Conservation (phyloP, 2,329 filamentous ascomycete genomes). For the Phaeophleospora eucalypticola region DNA sequence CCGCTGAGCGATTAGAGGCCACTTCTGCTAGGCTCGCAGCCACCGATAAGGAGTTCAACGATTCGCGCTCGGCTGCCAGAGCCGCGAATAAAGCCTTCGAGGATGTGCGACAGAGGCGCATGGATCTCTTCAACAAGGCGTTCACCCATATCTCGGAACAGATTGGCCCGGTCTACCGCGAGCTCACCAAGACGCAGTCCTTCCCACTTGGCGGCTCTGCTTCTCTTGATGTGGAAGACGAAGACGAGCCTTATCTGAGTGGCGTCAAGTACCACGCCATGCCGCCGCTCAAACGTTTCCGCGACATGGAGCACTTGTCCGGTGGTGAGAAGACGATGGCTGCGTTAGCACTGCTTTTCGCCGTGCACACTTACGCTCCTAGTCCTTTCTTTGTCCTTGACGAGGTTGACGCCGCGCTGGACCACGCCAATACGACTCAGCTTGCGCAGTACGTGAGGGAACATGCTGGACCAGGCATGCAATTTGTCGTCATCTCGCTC, state of each 20-base stretch:
- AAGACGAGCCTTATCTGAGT: conserved; percentile 90
- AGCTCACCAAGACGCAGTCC: conserved; percentile 83
- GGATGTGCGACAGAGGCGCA: conserved; percentile 73
- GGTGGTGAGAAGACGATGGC: conserved; percentile 99
- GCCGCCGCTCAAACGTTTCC: conserved; percentile 95
- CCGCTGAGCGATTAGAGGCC: conserved; percentile 82
- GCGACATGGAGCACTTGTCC: conserved; percentile 97
- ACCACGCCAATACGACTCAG: conserved; percentile 93
- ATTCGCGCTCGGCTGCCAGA: conserved; percentile 70
- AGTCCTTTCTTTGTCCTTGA: conserved; percentile 97
- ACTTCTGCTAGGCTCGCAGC: conserved; percentile 78
- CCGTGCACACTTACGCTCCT: conserved; percentile 93
- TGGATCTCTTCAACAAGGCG: conserved; percentile 90
- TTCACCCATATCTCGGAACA: conserved; percentile 94
- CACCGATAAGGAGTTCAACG: conserved; percentile 85
- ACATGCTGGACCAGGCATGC: conserved; percentile 93
- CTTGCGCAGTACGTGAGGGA: conserved; percentile 95
- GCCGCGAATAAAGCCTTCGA: conserved; percentile 79
- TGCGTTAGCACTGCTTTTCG: conserved; percentile 90
- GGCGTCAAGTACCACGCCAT: conserved; percentile 99
- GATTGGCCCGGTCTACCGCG: conserved; percentile 89
- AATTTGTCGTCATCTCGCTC: conserved; percentile 96
- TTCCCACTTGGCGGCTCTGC: conserved; percentile 86
- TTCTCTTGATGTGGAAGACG: conserved; percentile 92
- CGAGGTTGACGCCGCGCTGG: conserved; percentile 95